Evolutionary conservation across 148 eudicot species (phyloP).

Genomic region (Rheum nobile): DNA sequence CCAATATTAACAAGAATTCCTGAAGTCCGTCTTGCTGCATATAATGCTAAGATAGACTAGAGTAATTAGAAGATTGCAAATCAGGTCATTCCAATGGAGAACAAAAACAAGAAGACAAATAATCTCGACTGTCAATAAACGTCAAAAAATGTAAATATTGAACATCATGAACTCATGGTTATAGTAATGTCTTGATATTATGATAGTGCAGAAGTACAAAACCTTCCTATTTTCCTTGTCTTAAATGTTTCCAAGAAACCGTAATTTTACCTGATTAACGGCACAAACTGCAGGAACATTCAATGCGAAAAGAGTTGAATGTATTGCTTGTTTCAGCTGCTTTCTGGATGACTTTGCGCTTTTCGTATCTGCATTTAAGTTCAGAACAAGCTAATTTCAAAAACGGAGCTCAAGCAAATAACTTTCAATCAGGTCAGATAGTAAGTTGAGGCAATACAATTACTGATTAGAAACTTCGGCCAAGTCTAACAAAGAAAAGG

Average conservation of each 20-base stretch:
- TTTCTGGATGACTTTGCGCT: conserved; percentile 61
- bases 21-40: conserved; percentile 73
- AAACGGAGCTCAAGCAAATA: no score
- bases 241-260: neutral
- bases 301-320: conserved; percentile 66
- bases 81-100: neutral
- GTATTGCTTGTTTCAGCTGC: conserved; percentile 64
- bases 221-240: no score
- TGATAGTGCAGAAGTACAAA: no score
- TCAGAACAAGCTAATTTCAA: neutral
- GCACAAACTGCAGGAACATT: conserved; percentile 90
- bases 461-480: no score
- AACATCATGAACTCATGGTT: no score
- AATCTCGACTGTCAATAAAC: no score
- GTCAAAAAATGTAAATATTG: no score
- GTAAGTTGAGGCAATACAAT: no score
- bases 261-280: conserved; percentile 55
- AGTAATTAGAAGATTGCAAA: neutral
- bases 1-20: conserved; percentile 93
- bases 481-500: no score
- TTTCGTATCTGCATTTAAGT: conserved; percentile 36
- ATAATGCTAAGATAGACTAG: conserved; percentile 84
- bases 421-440: no score
- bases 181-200: no score
- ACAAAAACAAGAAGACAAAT: no score